phyloP scores from a whole-genome alignment of 148 eudicot genomes.

The Silene uniflora region DNA sequence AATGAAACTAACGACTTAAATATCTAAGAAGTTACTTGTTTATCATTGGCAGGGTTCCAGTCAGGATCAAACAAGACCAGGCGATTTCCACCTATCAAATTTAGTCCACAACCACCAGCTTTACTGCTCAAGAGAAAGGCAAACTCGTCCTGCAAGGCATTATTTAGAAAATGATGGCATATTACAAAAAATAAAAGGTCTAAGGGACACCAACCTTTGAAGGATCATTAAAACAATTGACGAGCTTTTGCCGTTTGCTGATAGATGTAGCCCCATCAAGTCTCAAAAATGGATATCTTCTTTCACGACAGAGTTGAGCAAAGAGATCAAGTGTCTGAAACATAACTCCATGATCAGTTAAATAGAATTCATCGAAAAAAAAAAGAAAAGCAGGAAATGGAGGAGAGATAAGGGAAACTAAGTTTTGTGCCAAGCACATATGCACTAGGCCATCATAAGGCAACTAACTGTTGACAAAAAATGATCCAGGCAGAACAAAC shows the following conservation, averaged over 20 bases:
- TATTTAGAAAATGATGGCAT: conserved; percentile 11
- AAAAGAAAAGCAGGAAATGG: background rate
- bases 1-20: background rate
- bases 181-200: background rate
- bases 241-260: conserved; percentile 92
- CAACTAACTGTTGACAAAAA: background rate
- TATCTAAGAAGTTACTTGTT: conserved; percentile 59
- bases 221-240: conserved; percentile 84
- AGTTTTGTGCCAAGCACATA: background rate
- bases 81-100: conserved; percentile 96
- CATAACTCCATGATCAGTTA: conserved; percentile 17
- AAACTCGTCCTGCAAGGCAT: conserved; percentile 86
- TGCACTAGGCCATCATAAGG: background rate
- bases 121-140: conserved; percentile 98
- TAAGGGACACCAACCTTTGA: conserved; percentile 58
- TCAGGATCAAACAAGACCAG: conserved; percentile 98
- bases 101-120: conserved; percentile 99
- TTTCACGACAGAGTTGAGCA: conserved; percentile 95
- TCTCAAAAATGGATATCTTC: conserved; percentile 90
- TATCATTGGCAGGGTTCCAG: conserved; percentile 99
- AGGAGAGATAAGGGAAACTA: background rate
- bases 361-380: background rate
- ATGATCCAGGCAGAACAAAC: background rate
- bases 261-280: conserved; percentile 93
- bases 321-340: conserved; percentile 91